These are phyloP conservation scores for Dothistroma pini DNA, from an alignment of 2,329 filamentous ascomycete genomes.

Conservation along the genomic window DNA sequence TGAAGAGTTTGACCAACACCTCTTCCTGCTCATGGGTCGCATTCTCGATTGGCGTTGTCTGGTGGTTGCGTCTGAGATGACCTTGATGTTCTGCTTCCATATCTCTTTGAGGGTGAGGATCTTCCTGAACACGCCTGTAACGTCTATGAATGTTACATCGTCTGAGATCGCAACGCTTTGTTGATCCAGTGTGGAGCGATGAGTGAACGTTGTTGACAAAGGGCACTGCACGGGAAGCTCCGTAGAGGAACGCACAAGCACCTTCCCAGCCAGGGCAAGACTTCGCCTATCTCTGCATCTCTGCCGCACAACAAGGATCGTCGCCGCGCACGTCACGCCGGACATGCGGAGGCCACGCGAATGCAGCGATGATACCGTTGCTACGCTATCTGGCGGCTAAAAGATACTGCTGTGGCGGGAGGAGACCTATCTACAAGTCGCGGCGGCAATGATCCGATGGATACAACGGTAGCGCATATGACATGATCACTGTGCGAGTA, in stretches of 20 bases:
- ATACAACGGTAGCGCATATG: neutral
- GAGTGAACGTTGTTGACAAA: neutral
- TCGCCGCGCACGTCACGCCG: neutral
- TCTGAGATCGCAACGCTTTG: neutral
- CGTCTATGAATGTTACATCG: too few relatives aligned
- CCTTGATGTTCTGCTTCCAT: neutral
- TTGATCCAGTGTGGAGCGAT: neutral
- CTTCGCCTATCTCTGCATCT: conserved; percentile 3
- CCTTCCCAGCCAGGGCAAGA: neutral
- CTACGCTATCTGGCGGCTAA: neutral
- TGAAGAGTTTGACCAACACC: neutral
- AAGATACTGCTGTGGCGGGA: neutral
- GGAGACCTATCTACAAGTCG: neutral
- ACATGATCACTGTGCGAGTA: neutral
- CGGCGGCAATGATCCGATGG: neutral
- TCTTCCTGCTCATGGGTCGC: neutral
- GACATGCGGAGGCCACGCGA: neutral
- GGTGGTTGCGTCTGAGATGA: neutral
- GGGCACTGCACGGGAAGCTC: neutral
- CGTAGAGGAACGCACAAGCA: neutral
- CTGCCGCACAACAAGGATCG: neutral
- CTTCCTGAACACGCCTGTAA: too few relatives aligned
- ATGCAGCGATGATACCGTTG: neutral
- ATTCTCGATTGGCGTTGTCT: neutral
- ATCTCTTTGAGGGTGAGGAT: too few relatives aligned